A percentile compares a stretch with the other conserved stretches of the same genome.
Evolutionary conservation across 1,284 basidiomycete species (phyloP).

Genomic region (Pseudozyma tsukubaensis): DNA sequence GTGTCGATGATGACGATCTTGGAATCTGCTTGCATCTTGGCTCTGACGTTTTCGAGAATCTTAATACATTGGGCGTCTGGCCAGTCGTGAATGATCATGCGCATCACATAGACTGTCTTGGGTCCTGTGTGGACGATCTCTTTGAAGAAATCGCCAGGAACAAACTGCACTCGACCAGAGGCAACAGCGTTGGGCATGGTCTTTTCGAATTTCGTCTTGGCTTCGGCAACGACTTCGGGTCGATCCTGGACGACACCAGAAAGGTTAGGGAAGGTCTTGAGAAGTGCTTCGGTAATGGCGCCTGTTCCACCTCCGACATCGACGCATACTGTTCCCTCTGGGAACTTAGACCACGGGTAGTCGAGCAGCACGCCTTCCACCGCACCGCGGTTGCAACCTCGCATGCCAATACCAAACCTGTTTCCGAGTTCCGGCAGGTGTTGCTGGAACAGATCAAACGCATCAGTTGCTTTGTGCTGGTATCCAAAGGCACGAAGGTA

Average conservation of each 20-base stretch:
- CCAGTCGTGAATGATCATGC: constrained; percentile 36
- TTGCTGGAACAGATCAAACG: constrained; percentile 16
- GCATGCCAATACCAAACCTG: constrained; percentile 23
- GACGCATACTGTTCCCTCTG: constrained; percentile 16
- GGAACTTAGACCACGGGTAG: constrained; percentile 27
- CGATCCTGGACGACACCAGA: constrained; percentile 28
- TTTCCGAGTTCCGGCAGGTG: constrained; percentile 3
- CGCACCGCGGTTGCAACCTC: constrained; percentile 15
- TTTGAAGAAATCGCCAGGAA: constrained; percentile 27
- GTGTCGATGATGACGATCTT: constrained; percentile 32
- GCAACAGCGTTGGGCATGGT: constrained; percentile 29
- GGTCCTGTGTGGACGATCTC: constrained; percentile 5
- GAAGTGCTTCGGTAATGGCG: constrained; percentile 7
- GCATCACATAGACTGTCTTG: constrained; percentile 32
- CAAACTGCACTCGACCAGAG: constrained; percentile 26
- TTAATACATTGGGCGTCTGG: constrained; percentile 11
- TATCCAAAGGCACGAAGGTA: constrained; percentile 16
- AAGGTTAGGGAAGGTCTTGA: constrained; percentile 17
- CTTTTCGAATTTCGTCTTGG: constrained; percentile 26
- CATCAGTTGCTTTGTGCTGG: constrained; percentile 11
- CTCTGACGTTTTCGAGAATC: constrained; percentile 31
- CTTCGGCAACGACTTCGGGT: constrained; percentile 15
- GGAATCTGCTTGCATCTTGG: constrained; percentile 26
- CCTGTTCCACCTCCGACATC: constrained; percentile 41
- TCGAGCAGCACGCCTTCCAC: constrained; percentile 24